Base-by-base conservation (phyloP, 2,329 filamentous ascomycete genomes). In the Aspergillus sp. region DNA sequence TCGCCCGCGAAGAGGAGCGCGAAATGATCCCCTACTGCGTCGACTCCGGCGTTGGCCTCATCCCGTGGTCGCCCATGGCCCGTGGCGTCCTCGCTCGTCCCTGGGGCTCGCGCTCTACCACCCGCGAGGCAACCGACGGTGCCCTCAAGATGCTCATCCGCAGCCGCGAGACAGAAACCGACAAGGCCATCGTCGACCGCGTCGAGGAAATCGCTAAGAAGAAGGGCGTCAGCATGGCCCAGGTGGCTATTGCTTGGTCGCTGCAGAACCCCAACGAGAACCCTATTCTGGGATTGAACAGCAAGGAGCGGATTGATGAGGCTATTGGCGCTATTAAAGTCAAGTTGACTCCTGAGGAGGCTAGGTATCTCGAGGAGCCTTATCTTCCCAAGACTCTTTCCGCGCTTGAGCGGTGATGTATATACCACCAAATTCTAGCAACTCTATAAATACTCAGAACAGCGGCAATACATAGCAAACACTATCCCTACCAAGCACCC, bases 231-330 rank as follows among this genome's bases (percentile, higher is more conserved):
- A 79, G 74, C 53, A 86, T 86, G 77, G 78, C 79, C 41, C 77
- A 84, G 48, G 77, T 87, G 17, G 76, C 80, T 1, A 72, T 83
- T 47, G 82, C 81, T 2, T 87, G 84, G 84, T 74, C 77, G 48
- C 68, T 79, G 53, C 72, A 74, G 53, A 70, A 72, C 52, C 70
- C 75, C 41, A 74, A 76, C 5, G 65, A 73, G 20, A 79, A 74
- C 54, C 82, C 81, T 1, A 85, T 86, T 49, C 69, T 84, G 46
- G 83, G 84, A 0, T 70, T 86, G 54, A 78, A 73, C 52, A 84
- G 73, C 46, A 69, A 76, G 30, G 71, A 74, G 49, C 70, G 83
- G n/a, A 76, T 86, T 41, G 78, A 83, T 32, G 81, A 86, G 67
- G 79, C 80, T 1, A 70, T 83, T 15, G 67, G 70, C 37, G 70